phyloP scores from a whole-genome alignment of 192 early-diverging fungal genomes.

The Borealophlyctis nickersoniae region DNA sequence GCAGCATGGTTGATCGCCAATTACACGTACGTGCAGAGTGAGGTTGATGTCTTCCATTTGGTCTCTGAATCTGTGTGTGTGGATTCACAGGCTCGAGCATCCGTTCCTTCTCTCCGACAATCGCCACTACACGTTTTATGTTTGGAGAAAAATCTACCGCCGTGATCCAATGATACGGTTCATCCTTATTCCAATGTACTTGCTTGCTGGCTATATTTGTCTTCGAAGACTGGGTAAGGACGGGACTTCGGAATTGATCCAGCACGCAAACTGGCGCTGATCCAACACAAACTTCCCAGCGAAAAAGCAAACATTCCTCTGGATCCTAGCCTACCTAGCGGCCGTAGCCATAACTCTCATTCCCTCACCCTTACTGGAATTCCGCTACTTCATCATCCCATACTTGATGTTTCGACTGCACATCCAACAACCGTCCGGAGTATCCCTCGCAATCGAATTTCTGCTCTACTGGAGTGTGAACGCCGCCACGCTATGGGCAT shows the following conservation, averaged over 20 bases:
- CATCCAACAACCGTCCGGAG: conserved; percentile 35
- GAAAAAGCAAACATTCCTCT: conserved; percentile 44
- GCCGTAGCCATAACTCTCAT: conserved; percentile 67
- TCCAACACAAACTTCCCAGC: conserved; percentile 26
- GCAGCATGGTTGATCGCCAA: no score
- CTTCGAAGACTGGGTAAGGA: conserved; percentile 46
- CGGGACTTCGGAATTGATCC: no score
- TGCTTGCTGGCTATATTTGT: conserved; percentile 42
- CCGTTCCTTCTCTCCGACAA: conserved; percentile 94
- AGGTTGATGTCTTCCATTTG: no score
- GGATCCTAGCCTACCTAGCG: conserved; percentile 49
- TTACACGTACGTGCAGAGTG: no score
- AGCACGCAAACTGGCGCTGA: no score
- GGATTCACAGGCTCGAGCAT: conserved; percentile 69
- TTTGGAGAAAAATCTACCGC: conserved; percentile 81
- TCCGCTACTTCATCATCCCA: conserved; percentile 92
- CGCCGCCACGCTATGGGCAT: conserved; percentile 66
- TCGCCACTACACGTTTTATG: conserved; percentile 92
- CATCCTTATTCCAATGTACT: conserved; percentile 63
- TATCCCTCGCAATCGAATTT: conserved; percentile 33
- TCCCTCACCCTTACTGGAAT: conserved; percentile 91
- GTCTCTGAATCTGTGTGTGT: no score
- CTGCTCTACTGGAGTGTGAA: conserved; percentile 61
- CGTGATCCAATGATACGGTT: conserved; percentile 55
- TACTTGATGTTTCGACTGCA: conserved; percentile 72